Evolutionary conservation across 2,329 filamentous ascomycete genomes (phyloP).

Genomic region (Pyrenochaeta sp.): DNA sequence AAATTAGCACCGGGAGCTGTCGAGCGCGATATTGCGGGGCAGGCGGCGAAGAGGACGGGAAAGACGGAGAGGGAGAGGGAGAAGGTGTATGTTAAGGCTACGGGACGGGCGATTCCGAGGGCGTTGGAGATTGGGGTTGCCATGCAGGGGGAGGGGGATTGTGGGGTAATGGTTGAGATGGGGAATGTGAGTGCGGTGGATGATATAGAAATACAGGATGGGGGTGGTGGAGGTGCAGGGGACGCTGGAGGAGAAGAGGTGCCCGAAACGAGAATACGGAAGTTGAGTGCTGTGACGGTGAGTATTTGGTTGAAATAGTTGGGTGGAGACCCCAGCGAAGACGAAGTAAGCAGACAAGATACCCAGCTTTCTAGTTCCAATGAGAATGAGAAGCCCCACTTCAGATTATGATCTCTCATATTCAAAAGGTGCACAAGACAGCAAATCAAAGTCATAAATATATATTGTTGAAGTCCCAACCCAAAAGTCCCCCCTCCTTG

Average conservation of each 20-base stretch:
- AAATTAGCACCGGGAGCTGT: slow-evolving; percentile 38
- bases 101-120: slow-evolving; percentile 71
- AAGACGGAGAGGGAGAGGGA: slow-evolving; percentile 43
- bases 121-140: slow-evolving; percentile 68
- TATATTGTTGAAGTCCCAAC: slow-evolving; percentile 43
- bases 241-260: slow-evolving; percentile 37
- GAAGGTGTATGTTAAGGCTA: slow-evolving; percentile 68
- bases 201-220: slow-evolving; percentile 60
- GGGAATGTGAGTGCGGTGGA: slow-evolving; percentile 71
- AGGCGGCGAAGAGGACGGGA: slow-evolving; percentile 17
- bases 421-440: too few species aligned
- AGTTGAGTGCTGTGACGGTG: slow-evolving; percentile 41
- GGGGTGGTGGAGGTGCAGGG: slow-evolving; percentile 25
- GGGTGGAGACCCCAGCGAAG: not conserved
- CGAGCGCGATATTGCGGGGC: slow-evolving; percentile 37
- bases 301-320: slow-evolving; percentile 37
- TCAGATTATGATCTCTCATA: too few species aligned
- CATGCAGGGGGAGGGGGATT: slow-evolving; percentile 69
- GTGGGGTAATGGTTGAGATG: slow-evolving; percentile 66
- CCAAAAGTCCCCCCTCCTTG: slow-evolving; percentile 3
- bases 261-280: slow-evolving; percentile 52
- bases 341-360: too few species aligned
- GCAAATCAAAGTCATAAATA: too few species aligned
- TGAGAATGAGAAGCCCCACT: not conserved
- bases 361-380: slow-evolving; percentile 7